Conservation (phyloP, 2,329 filamentous ascomycete genomes). For the Aspergillus awamori region DNA sequence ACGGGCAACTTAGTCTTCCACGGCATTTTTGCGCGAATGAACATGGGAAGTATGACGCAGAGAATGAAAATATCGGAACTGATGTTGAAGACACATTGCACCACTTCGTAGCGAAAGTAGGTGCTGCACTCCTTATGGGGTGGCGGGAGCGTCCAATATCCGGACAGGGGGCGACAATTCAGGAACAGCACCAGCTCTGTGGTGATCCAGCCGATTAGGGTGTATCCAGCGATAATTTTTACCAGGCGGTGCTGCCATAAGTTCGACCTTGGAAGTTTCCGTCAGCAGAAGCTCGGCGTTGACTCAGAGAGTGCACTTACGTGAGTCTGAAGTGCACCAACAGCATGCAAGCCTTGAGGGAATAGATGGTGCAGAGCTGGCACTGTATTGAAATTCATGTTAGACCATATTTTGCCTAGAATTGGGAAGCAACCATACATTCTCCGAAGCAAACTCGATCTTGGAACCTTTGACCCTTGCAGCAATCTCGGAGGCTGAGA, state of each 20-base stretch:
- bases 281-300: neutral
- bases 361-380: constrained; percentile 10
- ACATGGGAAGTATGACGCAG: constrained; percentile 1
- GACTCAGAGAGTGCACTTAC: neutral
- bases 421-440: neutral
- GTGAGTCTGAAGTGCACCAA: constrained; percentile 9
- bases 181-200: constrained; percentile 9
- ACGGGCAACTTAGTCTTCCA: constrained; percentile 9
- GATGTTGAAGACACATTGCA: constrained; percentile 3
- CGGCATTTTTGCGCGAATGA: constrained; percentile 1
- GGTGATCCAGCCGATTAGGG: neutral
- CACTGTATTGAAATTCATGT: neutral
- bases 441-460: constrained; percentile 10
- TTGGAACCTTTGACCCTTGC: constrained; percentile 5
- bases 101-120: neutral
- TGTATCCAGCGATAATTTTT: neutral
- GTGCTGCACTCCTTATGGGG: neutral
- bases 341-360: constrained; percentile 10
- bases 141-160: constrained; percentile 5
- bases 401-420: neutral
- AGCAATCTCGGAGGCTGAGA: neutral
- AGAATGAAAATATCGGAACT: constrained; percentile 5
- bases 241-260: constrained; percentile 9
- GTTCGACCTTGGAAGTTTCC: neutral
- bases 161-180: constrained; percentile 2